Evolutionary conservation across 192 early-diverging fungal genomes (phyloP), one percentile per base, ranked within the genome.

Genomic region (Coemansia sp.): DNA sequence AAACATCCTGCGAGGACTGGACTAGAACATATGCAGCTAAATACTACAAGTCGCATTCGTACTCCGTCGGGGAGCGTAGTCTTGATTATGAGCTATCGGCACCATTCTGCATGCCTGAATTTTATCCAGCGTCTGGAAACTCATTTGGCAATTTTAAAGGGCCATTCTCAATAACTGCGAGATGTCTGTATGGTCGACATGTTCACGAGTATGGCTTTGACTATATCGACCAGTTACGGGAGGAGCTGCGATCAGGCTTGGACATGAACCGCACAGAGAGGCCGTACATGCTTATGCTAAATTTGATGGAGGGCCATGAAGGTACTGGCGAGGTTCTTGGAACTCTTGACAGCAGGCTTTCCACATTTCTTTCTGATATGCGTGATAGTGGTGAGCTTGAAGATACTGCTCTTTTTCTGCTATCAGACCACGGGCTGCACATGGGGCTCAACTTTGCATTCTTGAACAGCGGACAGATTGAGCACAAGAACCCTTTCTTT

Each of bases 81-180:
- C 46, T 81, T n/a, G 86, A 87, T 37, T 85, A 87, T 47, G 86
- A 87, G 63, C 68, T 87, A 21, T 62, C 82, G 0, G 64, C 85
- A n/a, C 86, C 86, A 15, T 87, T 87, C 61, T 87, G 86, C 48
- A n/a, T 86, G 46, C 85, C 86, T 18, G 85, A 85, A 15, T 85
- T 73, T 41, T 86, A 77, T 39, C 76, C 83, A 2, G 37, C 71
- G n/a, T 59, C 62, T 4, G 83, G 80, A 18, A 84, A 84, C 46
- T 59, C 85, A 6, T 87, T 73, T 66, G 80, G 83, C 4, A 87
- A 87, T 52, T 87, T 81, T 37, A 81, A 81, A 64, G 78, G 78
- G 3, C 73, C 78, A 11, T 67, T 67, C 49, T 81, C 78, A 1
- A 70, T 81, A 4, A 65, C 41, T 11, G 73, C 78, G 6, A 73